Percentiles rank a stretch among this genome's conserved stretches.
Evolutionary conservation across 1,284 basidiomycete species (phyloP).

Genomic region (Cryptococcus floricola): DNA sequence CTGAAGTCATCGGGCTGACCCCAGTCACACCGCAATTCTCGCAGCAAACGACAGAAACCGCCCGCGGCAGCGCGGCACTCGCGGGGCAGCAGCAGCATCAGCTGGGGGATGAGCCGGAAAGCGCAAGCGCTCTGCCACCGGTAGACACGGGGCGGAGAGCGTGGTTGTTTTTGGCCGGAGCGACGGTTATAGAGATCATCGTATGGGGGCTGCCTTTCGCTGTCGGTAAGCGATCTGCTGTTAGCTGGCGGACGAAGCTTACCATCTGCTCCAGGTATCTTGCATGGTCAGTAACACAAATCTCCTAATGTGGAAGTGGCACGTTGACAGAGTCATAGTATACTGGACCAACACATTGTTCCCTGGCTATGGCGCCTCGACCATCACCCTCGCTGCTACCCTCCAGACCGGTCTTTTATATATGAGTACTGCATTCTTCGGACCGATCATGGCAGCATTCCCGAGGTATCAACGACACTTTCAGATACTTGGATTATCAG

Average conservation of each 20-base stretch:
- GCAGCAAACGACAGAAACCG: too few species aligned
- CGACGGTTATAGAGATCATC: slow-evolving; percentile 39
- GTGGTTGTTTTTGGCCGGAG: slow-evolving; percentile 43
- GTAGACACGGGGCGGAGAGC: slow-evolving; percentile 43
- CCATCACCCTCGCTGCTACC: slow-evolving; percentile 44
- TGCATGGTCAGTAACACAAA: too few species aligned
- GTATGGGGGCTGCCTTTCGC: slow-evolving; percentile 47
- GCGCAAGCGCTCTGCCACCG: slow-evolving; percentile 25
- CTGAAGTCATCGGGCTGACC: too few species aligned
- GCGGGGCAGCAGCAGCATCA: too few species aligned
- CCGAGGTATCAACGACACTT: slow-evolving; percentile 27
- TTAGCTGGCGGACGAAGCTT: too few species aligned
- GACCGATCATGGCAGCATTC: slow-evolving; percentile 32
- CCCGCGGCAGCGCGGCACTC: too few species aligned
- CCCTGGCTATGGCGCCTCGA: slow-evolving; percentile 28
- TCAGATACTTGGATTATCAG: slow-evolving; percentile 29
- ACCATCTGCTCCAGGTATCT: too few species aligned
- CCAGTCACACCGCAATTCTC: too few species aligned
- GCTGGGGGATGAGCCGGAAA: too few species aligned
- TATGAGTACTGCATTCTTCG: slow-evolving; percentile 35
- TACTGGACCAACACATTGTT: slow-evolving; percentile 45
- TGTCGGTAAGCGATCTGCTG: slow-evolving; percentile 40
- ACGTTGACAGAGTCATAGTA: neutral
- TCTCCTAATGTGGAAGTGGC: too few species aligned
- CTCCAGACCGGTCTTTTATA: slow-evolving; percentile 45